These are phyloP conservation scores for Euryodendron excelsum DNA, from an alignment of 148 eudicot species.

Conservation along the genomic window DNA sequence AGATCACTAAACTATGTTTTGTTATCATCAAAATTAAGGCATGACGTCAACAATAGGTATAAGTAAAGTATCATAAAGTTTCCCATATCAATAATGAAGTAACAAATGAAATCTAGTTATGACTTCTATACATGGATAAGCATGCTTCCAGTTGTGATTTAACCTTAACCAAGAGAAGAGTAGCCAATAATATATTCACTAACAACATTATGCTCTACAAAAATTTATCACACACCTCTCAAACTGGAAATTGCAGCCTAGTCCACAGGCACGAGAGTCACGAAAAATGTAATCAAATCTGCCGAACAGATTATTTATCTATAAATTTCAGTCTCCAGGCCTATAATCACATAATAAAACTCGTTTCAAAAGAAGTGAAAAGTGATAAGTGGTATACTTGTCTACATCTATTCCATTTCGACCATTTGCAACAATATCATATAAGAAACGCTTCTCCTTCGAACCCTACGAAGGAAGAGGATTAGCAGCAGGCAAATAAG, in stretches of 20 bases:
- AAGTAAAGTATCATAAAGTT: neutral
- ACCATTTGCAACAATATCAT: constrained; percentile 78
- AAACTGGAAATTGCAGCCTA: constrained; percentile 59
- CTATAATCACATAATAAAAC: neutral
- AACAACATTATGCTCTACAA: neutral
- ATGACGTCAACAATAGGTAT: no score
- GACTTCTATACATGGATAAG: neutral
- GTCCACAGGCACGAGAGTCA: constrained; percentile 75
- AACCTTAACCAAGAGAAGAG: neutral
- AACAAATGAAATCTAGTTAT: neutral
- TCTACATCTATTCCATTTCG: constrained; percentile 70
- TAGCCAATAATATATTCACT: neutral
- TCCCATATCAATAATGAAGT: neutral
- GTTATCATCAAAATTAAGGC: no score
- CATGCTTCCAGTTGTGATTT: neutral
- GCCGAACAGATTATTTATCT: constrained; percentile 8
- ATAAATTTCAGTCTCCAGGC: neutral
- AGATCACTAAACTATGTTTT: no score
- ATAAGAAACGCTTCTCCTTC: constrained; percentile 58
- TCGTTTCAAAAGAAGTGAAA: constrained; percentile 7
- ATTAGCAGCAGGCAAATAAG: neutral
- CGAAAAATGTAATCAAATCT: constrained; percentile 75
- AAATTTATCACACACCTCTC: constrained; percentile 32
- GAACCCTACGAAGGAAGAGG: constrained; percentile 29
- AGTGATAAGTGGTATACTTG: constrained; percentile 39